Conservation (phyloP, 1,139 yeast species). For the Wickerhamiella infanticola region DNA sequence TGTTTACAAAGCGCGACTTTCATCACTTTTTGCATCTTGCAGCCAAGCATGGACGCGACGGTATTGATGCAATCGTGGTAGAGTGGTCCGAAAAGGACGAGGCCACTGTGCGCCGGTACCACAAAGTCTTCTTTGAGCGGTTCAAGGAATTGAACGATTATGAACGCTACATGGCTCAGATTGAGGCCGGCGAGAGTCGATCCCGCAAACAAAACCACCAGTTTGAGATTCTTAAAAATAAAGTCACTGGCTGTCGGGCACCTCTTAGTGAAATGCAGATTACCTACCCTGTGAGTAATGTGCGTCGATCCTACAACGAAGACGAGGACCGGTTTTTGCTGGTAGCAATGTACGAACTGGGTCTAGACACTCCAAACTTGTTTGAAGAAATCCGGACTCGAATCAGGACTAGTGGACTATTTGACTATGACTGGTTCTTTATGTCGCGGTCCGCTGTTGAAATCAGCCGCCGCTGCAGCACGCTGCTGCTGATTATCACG, state of each 20-base stretch:
- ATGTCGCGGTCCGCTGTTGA: constrained; percentile 76
- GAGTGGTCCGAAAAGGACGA: constrained; percentile 35
- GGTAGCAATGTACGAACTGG: constrained; percentile 57
- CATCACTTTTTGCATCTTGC: constrained; percentile 68
- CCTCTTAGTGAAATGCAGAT: constrained; percentile 67
- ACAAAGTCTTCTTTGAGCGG: constrained; percentile 59
- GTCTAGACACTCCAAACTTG: constrained; percentile 53
- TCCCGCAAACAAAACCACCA: constrained; percentile 48
- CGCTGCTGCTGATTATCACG: constrained; percentile 60
- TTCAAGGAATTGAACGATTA: constrained; percentile 65
- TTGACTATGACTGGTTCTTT: constrained; percentile 82
- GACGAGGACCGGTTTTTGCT: constrained; percentile 76
- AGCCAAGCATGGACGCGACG: constrained; percentile 64
- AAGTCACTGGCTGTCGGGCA: constrained; percentile 45
- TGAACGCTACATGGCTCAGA: constrained; percentile 72
- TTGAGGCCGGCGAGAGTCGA: constrained; percentile 79
- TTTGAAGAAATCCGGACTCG: constrained; percentile 68
- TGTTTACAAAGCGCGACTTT: constrained; percentile 83
- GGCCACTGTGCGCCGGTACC: constrained; percentile 38
- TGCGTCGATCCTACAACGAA: constrained; percentile 69
- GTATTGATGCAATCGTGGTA: constrained; percentile 42
- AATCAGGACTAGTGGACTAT: constrained; percentile 53
- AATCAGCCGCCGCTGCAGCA: constrained; percentile 63
- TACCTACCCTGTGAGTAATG: constrained; percentile 67
- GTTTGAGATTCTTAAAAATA: constrained; percentile 45